A percentile compares a stretch with the other conserved stretches of the same genome.
phyloP scores from a whole-genome alignment of 805 yeast genomes.

The Jamesozyma rosinii region DNA sequence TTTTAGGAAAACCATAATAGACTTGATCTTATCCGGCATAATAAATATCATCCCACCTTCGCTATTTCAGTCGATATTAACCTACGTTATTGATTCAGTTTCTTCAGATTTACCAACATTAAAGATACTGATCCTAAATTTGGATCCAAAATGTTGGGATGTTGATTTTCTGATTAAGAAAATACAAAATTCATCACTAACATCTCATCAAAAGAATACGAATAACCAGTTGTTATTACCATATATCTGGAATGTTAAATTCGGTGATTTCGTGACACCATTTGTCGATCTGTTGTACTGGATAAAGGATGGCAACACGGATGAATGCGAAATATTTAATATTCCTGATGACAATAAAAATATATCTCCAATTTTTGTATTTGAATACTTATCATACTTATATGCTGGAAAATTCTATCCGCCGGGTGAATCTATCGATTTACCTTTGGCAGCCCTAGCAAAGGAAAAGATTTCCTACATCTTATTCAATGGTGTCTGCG shows the following conservation, averaged over 20 bases:
- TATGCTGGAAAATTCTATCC: conserved; percentile 80
- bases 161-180: conserved; percentile 63
- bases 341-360: not conserved
- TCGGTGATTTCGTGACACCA: conserved; percentile 67
- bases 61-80: conserved; percentile 54
- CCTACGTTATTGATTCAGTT: conserved; percentile 35
- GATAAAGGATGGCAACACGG: conserved; percentile 5
- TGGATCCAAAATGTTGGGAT: conserved; percentile 63
- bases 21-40: not conserved
- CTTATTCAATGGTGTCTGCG: conserved; percentile 48
- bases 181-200: conserved; percentile 35
- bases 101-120: conserved; percentile 25
- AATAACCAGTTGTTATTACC: conserved; percentile 27
- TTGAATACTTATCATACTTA: conserved; percentile 55
- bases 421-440: conserved; percentile 43
- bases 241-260: conserved; percentile 61
- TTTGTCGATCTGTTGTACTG: conserved; percentile 44
- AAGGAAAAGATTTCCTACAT: conserved; percentile 46
- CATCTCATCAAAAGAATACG: not conserved
- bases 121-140: conserved; percentile 58
- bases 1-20: conserved; percentile 1
- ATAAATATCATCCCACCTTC: conserved; percentile 49
- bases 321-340: conserved; percentile 5
- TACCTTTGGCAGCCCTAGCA: conserved; percentile 30
- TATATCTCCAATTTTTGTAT: conserved; percentile 28